Evolutionary conservation across 257 asterid genomes (phyloP), one percentile per base, ranked within the genome.

Genomic region (Penstemon newberryi): DNA sequence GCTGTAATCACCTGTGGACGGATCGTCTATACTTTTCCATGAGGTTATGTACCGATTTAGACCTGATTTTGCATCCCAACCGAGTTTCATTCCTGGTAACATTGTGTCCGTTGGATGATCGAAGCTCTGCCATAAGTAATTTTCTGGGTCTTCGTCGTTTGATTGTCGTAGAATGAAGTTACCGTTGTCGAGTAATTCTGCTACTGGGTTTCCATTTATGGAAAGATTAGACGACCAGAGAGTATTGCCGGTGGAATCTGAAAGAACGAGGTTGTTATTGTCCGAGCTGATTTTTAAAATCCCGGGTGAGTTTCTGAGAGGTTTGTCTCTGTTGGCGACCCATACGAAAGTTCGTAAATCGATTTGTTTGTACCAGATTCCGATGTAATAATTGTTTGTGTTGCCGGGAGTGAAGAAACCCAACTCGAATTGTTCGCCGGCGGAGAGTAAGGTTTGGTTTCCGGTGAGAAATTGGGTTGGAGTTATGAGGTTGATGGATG

Each of bases 311-410:
- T 78, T 83, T 9, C 44, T 18, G 11, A 91, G 78, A 6, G 99
- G 99, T 0, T 72, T 66, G 33, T 85, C 92, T 70, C 99, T 79
- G 5, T 67, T 74, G 77, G 70, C 55, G 19, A 43, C 64, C 84
- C 75, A n/a, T 81, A 72, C 4, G 7, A 43, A 70, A 70, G 77
- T 45, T 70, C 55, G 8, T 59, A 13, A 12, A 39, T 37, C 64
- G 10, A 18, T n/a, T 46, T 63, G 25, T 40, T 57, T 86, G 87
- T 79, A 86, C 94, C 96, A 88, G 60, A 90, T 80, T 50, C 96
- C 97, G 60, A 90, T 54, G 77, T 90, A 86, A 78, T 79, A 72
- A 12, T 55, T 49, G 43, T 73, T 61, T 0, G 88, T 60, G 6
- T 19, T 47, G 8, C 62, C 73, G 40, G 88, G 70, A 12, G 44